Percentiles rank a stretch among this genome's conserved stretches.
Evolutionary conservation across 225 moss, liverwort and hornwort genomes (phyloP).

Genomic region (Climacium dendroides): DNA sequence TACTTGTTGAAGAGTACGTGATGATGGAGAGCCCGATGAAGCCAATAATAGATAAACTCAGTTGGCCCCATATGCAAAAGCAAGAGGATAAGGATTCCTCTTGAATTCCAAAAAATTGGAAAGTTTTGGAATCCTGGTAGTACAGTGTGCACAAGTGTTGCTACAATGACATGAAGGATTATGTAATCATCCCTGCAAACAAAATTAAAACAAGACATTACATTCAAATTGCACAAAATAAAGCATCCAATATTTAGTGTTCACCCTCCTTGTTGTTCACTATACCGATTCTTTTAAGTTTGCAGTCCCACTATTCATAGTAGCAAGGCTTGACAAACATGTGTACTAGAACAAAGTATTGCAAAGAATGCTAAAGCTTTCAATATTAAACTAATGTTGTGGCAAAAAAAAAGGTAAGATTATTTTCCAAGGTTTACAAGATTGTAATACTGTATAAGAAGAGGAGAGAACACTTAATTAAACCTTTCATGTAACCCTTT

Average conservation of each 20-base stretch:
- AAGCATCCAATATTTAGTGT: no score
- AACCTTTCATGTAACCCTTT: not conserved
- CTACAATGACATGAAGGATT: conserved; percentile 44
- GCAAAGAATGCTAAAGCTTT: not conserved
- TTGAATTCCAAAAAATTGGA: conserved; percentile 49
- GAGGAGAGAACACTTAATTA: not conserved
- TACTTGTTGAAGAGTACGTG: conserved; percentile 74
- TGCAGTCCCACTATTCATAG: not conserved
- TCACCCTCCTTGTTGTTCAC: not conserved
- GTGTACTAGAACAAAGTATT: not conserved
- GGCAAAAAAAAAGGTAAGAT: not conserved
- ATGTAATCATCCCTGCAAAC: conserved; percentile 77
- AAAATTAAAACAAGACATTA: no score
- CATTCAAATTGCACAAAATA: not conserved
- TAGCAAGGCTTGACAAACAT: not conserved
- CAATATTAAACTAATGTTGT: no score
- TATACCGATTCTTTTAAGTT: not conserved
- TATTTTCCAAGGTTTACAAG: not conserved
- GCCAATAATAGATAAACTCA: conserved; percentile 80
- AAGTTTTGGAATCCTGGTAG: conserved; percentile 60
- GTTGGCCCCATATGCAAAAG: conserved; percentile 78
- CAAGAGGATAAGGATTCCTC: conserved; percentile 48
- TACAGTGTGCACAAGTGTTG: conserved; percentile 51
- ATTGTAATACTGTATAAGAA: not conserved
- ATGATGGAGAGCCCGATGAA: conserved; percentile 84